Conservation (phyloP, 2,329 filamentous ascomycete genomes). For the Aspergillus sp. region DNA sequence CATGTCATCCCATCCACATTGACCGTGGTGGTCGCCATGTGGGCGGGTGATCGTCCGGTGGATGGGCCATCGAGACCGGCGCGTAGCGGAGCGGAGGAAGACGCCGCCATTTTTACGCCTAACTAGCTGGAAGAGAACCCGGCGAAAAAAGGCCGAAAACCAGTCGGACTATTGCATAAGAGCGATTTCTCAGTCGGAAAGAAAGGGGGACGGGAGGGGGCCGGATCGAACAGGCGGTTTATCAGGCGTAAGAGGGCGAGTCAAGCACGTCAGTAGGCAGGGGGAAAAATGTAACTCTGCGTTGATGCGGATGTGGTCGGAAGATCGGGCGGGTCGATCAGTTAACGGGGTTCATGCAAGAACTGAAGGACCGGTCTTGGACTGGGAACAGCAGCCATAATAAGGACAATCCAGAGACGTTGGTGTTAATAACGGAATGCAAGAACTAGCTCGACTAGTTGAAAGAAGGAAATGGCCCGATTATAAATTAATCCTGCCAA, state of each 20-base stretch:
- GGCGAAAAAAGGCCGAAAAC: slow-evolving; percentile 12
- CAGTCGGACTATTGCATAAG: slow-evolving; percentile 18
- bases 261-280: not conserved
- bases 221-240: not conserved
- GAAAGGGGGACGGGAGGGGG: not conserved
- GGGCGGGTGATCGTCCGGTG: slow-evolving; percentile 44
- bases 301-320: slow-evolving; percentile 10
- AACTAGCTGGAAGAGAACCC: slow-evolving; percentile 12
- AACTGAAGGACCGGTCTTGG: not conserved
- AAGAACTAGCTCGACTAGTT: not conserved
- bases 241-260: not conserved
- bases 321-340: slow-evolving; percentile 1
- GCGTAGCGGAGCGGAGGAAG: slow-evolving; percentile 17
- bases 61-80: slow-evolving; percentile 17
- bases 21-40: slow-evolving; percentile 87
- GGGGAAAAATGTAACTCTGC: not conserved
- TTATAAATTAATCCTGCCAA: not conserved
- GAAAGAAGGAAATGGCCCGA: not conserved
- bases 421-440: not conserved
- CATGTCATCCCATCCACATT: slow-evolving; percentile 86
- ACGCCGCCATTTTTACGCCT: slow-evolving; percentile 18
- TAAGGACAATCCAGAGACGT: not conserved
- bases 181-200: slow-evolving; percentile 2
- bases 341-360: not conserved
- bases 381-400: not conserved